Conservation (phyloP, 148 eudicot genomes). For the Camellia granthamiana region DNA sequence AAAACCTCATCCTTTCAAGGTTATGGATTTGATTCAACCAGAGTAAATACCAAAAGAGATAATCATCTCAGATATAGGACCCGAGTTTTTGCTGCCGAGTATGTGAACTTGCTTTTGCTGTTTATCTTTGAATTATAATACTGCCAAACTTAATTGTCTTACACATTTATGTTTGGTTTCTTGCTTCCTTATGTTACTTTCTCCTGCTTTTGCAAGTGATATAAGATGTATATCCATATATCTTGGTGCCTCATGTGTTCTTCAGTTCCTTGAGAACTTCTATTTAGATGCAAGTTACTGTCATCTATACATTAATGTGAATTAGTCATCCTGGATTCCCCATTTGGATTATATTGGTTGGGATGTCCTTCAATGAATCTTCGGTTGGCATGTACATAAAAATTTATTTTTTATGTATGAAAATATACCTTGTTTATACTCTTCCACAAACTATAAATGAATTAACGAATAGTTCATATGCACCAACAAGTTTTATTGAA, state of each 20-base stretch:
- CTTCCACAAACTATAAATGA: background rate
- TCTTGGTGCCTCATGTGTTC: background rate
- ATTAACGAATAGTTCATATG: background rate
- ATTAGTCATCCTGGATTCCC: background rate
- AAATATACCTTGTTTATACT: background rate
- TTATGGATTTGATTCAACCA: slow-evolving; percentile 41
- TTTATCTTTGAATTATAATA: slow-evolving; percentile 5
- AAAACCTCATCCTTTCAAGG: slow-evolving; percentile 34
- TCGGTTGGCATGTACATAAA: background rate
- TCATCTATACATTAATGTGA: background rate
- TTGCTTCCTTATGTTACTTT: background rate
- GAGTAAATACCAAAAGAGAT: slow-evolving; percentile 49
- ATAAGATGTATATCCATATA: background rate
- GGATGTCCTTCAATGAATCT: background rate
- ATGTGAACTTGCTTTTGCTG: slow-evolving; percentile 34
- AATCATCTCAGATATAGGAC: slow-evolving; percentile 92
- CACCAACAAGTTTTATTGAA: slow-evolving; percentile 2
- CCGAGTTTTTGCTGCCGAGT: slow-evolving; percentile 96
- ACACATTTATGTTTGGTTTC: background rate
- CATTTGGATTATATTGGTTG: background rate
- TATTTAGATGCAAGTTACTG: background rate
- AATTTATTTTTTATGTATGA: background rate
- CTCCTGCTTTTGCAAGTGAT: background rate
- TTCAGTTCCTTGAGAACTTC: background rate
- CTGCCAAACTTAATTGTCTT: background rate